Evolutionary conservation across 768 basidiomycete species (phyloP).

Genomic region (Chiua virens): DNA sequence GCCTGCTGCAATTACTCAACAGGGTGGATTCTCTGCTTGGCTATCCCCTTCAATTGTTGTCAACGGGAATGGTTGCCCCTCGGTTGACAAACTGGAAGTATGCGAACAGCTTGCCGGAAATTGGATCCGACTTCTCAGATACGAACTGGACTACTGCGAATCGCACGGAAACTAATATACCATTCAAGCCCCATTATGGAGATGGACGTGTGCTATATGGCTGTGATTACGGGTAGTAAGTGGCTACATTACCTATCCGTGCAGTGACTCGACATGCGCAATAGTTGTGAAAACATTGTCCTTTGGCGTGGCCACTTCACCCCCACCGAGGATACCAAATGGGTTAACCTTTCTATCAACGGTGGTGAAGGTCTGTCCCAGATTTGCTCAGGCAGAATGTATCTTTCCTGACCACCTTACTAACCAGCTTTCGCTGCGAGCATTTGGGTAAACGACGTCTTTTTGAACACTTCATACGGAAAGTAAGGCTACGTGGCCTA

Average conservation of each 20-base stretch:
- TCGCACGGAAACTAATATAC: conserved; percentile 73
- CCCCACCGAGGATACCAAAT: conserved; percentile 57
- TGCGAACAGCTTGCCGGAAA: conserved; percentile 74
- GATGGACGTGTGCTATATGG: conserved; percentile 80
- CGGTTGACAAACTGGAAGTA: conserved; percentile 70
- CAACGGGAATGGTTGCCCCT: conserved; percentile 41
- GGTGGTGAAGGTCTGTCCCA: conserved; percentile 63
- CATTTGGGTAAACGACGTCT: conserved; percentile 75
- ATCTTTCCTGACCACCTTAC: neutral
- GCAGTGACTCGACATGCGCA: neutral
- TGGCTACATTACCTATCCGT: conserved; percentile 2
- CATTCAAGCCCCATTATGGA: conserved; percentile 66
- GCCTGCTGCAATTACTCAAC: conserved; percentile 29
- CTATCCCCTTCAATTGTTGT: conserved; percentile 36
- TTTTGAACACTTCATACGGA: conserved; percentile 71
- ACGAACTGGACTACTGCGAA: conserved; percentile 63
- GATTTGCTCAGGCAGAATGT: neutral
- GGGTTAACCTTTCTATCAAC: conserved; percentile 74
- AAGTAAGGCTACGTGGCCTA: conserved; percentile 47
- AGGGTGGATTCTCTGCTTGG: conserved; percentile 51
- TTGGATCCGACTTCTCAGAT: conserved; percentile 57
- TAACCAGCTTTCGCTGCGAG: conserved; percentile 70
- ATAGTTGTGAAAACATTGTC: conserved; percentile 78
- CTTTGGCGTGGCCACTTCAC: conserved; percentile 83
- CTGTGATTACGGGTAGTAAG: conserved; percentile 85